Evolutionary conservation across 192 early-diverging fungal species (phyloP).

Genomic region (Gigaspora rosea): DNA sequence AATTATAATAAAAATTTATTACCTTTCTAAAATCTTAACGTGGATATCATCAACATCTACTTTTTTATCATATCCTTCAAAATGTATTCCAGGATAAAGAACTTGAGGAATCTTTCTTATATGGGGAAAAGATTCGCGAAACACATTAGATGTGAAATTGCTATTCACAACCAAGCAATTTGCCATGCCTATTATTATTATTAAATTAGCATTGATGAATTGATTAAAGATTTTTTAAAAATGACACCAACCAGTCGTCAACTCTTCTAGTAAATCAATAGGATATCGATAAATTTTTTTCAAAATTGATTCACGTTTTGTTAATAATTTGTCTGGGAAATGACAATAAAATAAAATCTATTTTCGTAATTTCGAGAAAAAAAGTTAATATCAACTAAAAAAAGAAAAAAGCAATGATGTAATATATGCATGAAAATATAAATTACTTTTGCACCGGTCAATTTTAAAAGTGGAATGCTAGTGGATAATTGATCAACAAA

Average conservation of each 20-base stretch:
- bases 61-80: conserved; percentile 66
- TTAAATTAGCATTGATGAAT: neutral
- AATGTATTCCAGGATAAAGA: conserved; percentile 82
- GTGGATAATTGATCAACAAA: conserved; percentile 90
- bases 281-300: conserved; percentile 78
- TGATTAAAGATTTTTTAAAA: neutral
- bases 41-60: conserved; percentile 57
- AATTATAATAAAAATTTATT: neutral
- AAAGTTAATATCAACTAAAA: neutral
- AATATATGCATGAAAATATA: neutral
- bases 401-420: neutral
- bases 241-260: conserved; percentile 67
- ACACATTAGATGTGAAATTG: conserved; percentile 78
- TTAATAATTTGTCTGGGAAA: conserved; percentile 87
- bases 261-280: conserved; percentile 83
- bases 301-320: conserved; percentile 59
- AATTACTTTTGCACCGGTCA: conserved; percentile 59
- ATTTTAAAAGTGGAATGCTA: conserved; percentile 76
- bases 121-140: conserved; percentile 67
- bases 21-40: conserved; percentile 54
- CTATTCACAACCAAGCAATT: conserved; percentile 94
- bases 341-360: conserved; percentile 96
- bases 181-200: conserved; percentile 63
- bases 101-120: conserved; percentile 68
- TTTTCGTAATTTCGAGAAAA: neutral